These are phyloP conservation scores for Rusavskia elegans DNA, from an alignment of 495 filamentous ascomycete genomes.

Conservation along the genomic window DNA sequence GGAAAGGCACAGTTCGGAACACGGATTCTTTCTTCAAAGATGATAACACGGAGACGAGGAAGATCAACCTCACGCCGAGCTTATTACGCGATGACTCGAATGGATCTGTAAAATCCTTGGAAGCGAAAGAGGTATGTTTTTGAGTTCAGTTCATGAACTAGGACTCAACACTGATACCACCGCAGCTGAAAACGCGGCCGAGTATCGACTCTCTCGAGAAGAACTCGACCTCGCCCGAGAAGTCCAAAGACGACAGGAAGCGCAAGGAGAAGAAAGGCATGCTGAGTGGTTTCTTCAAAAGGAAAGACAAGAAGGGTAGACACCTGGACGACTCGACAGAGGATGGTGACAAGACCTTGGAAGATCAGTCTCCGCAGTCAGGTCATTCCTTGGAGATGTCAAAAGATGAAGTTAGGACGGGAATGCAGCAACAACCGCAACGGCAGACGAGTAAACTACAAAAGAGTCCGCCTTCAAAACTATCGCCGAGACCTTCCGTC, in stretches of 20 bases:
- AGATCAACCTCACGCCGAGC: conserved; percentile 92
- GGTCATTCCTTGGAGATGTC: conserved; percentile 35
- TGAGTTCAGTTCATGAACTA: conserved; percentile 17
- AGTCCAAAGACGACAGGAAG: conserved; percentile 62
- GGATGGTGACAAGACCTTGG: conserved; percentile 41
- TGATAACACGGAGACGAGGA: conserved; percentile 84
- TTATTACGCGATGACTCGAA: conserved; percentile 72
- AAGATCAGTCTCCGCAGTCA: conserved; percentile 36
- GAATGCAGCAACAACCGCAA: conserved; percentile 23
- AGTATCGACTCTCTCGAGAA: conserved; percentile 40
- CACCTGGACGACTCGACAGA: conserved; percentile 52
- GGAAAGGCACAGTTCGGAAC: conserved; percentile 72
- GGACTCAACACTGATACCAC: conserved; percentile 2
- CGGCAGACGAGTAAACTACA: conserved; percentile 58
- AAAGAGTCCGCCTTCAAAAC: conserved; percentile 43
- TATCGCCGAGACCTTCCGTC: conserved; percentile 26
- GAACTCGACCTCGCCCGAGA: conserved; percentile 31
- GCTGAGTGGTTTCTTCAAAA: conserved; percentile 87
- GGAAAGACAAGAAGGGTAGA: conserved; percentile 77
- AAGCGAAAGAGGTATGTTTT: conserved; percentile 42
- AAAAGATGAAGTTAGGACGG: conserved; percentile 21
- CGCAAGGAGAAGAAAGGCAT: conserved; percentile 90
- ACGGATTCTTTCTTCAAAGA: conserved; percentile 96
- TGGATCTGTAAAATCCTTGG: conserved; percentile 38
- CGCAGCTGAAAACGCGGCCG: conserved; percentile 15